A percentile compares a stretch with the other conserved stretches of the same genome.
phyloP scores from a whole-genome alignment of 768 basidiomycete genomes.

The Rickenella mellea region DNA sequence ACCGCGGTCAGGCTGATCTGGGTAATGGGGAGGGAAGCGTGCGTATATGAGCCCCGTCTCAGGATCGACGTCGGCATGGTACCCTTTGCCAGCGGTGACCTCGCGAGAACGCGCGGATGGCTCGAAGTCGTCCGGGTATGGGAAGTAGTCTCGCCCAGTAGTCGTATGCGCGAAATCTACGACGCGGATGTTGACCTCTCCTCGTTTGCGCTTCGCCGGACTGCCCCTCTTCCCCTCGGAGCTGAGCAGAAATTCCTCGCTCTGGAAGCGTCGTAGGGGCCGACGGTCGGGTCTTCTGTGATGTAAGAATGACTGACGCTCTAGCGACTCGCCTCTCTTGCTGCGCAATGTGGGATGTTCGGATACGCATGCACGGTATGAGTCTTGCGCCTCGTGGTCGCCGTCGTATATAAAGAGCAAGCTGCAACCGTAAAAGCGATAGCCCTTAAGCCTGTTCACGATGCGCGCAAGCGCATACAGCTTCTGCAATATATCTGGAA shows the following conservation, averaged over 20 bases:
- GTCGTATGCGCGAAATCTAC: conserved; percentile 99
- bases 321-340: conserved; percentile 72
- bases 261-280: conserved; percentile 62
- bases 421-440: conserved; percentile 96
- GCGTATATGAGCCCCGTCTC: conserved; percentile 81
- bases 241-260: conserved; percentile 69
- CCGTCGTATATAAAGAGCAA: conserved; percentile 97
- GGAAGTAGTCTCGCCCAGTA: conserved; percentile 85
- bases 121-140: conserved; percentile 41
- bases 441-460: conserved; percentile 83
- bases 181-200: conserved; percentile 90
- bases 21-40: conserved; percentile 89
- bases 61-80: conserved; percentile 73
- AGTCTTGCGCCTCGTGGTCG: conserved; percentile 79
- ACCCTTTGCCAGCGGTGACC: conserved; percentile 56
- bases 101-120: conserved; percentile 31
- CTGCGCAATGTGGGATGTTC: conserved; percentile 59
- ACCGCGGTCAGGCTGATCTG: conserved; percentile 84
- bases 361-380: conserved; percentile 46
- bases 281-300: conserved; percentile 21
- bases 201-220: conserved; percentile 62
- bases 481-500: conserved; percentile 84
- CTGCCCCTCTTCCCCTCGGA: conserved; percentile 51
- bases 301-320: conserved; percentile 30
- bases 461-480: conserved; percentile 90